Evolutionary conservation across 495 filamentous ascomycete genomes (phyloP), one percentile per base, ranked within the genome.

Genomic region (Aspergillus mulundensis): DNA sequence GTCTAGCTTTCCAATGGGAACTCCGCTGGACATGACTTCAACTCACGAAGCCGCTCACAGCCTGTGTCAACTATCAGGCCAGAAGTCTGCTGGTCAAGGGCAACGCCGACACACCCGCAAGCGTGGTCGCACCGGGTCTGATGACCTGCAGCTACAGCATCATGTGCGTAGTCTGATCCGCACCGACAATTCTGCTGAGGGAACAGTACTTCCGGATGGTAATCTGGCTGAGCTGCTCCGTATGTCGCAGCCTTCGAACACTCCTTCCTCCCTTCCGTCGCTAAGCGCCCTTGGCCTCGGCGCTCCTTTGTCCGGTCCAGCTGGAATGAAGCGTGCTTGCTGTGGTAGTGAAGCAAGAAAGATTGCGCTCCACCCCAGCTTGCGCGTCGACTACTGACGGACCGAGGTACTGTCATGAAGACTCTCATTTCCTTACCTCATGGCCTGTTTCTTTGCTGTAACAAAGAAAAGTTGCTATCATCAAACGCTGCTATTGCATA

Each of bases 131-230:
- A 80, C 88, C 5, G 70, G 78, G 20, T 90, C 87, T 16, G 81
- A 87, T 51, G 88, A 91, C 56, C 66, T 77, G 23, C 68, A 75
- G 20, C 74, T 92, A 15, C 89, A 94, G 67, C 83, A 85, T 46
- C 84, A 89, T 57, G 87, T 94, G 40, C 87, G 88, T 54, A 79
- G 85, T 20, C 45, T 80, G 49, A 74, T 79, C 54, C 68, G 66
- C 38, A 61, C 59, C 50, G 63, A 64, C 49, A 58, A 61, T 30
- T 61, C 68, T 48, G 63, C 63, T 46, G 65, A 69, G 18, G 61
- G 65, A 42, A 63, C 62, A 11, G 61, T 78, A 12, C 55, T 78
- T 7, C 70, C 69, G 15, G 75, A 80, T 50, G 71, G 66, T 5
- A 62, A 66, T 20, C n/a, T 71, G 58, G 68, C 76, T 11, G 64